A percentile compares a stretch with the other conserved stretches of the same genome.
Evolutionary conservation across 208 protist genomes (phyloP).

Genomic region (Leishmania tarentolae): DNA sequence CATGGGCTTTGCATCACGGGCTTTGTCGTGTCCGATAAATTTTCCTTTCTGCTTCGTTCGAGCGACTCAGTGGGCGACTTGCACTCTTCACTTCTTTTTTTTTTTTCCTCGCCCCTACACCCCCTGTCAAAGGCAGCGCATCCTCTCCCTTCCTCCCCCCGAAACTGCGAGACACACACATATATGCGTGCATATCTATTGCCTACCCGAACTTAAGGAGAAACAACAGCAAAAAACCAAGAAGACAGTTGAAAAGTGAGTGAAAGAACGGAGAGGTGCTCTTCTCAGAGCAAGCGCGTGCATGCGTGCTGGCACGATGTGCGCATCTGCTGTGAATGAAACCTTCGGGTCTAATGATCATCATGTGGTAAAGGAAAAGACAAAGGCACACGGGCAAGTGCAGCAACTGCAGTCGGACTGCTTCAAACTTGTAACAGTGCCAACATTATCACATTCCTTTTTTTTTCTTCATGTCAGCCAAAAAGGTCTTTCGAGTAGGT

Average conservation of each 20-base stretch:
- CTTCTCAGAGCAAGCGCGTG: not conserved
- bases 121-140: not conserved
- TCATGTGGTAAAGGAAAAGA: not conserved
- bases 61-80: not conserved
- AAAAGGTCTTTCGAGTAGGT: not conserved
- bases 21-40: not conserved
- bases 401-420: not conserved
- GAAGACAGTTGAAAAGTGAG: not conserved
- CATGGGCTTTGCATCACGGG: not conserved
- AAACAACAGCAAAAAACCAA: not conserved
- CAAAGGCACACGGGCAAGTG: not conserved
- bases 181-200: too few species aligned
- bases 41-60: not conserved
- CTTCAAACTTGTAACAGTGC: not conserved
- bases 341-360: not conserved
- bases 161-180: too few species aligned
- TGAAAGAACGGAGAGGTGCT: not conserved
- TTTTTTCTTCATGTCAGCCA: too few species aligned
- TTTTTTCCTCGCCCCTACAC: not conserved
- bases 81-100: not conserved
- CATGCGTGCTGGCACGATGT: not conserved
- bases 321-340: not conserved
- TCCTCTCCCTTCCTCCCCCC: too few species aligned
- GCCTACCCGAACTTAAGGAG: not conserved
- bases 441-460: not conserved